A percentile compares a stretch with the other conserved stretches of the same genome.
Evolutionary conservation across 2,329 filamentous ascomycete species (phyloP).

Genomic region (Metarhizium album): DNA sequence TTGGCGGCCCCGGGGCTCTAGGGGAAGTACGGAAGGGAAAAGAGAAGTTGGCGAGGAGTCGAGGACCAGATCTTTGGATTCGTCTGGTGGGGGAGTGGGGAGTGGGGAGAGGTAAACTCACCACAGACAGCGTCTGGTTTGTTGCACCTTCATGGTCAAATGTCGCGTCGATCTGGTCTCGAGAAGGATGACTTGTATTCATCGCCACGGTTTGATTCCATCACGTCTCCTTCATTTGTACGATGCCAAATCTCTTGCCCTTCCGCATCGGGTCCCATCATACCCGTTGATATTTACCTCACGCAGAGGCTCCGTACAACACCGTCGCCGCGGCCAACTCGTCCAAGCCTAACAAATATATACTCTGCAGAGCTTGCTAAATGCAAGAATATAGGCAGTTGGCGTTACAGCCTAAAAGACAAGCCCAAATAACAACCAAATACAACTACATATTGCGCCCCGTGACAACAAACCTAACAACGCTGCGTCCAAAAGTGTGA

Average conservation of each 20-base stretch:
- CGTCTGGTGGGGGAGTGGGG: too few species aligned
- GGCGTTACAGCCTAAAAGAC: not conserved
- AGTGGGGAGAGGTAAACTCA: too few species aligned
- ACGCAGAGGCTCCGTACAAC: not conserved
- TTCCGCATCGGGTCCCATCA: not conserved
- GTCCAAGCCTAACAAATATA: not conserved
- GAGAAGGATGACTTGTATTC: too few species aligned
- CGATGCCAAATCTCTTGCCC: not conserved
- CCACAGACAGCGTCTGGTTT: too few species aligned
- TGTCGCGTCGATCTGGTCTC: not conserved
- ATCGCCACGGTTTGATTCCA: too few species aligned
- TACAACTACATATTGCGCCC: not conserved
- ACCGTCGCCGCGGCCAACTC: not conserved
- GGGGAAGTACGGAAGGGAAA: not conserved
- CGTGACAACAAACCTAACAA: too few species aligned
- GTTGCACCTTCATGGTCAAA: not conserved
- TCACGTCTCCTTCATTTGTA: not conserved
- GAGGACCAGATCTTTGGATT: too few species aligned
- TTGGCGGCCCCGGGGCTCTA: constrained; percentile 13
- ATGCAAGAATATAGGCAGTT: not conserved
- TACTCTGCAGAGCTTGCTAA: not conserved
- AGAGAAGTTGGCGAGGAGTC: not conserved
- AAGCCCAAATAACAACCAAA: not conserved
- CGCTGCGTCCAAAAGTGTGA: not conserved
- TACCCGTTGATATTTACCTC: not conserved